phyloP scores from a whole-genome alignment of 208 protist genomes.

The Leishmania major region DNA sequence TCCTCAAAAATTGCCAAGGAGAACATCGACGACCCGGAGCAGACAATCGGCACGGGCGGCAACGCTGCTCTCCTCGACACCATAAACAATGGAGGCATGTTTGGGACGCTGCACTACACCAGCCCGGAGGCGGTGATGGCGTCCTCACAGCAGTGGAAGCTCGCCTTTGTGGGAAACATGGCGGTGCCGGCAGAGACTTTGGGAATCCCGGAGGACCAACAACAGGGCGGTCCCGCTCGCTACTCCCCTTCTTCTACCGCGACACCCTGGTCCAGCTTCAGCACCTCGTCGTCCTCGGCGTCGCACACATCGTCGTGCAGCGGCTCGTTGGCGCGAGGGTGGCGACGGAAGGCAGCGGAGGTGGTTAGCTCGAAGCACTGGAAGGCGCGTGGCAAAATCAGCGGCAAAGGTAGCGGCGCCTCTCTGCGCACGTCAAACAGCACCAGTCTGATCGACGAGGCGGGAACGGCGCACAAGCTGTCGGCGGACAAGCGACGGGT shows the following conservation, averaged over 20 bases:
- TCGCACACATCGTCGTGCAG: conserved; percentile 17
- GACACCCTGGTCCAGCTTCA: conserved; percentile 15
- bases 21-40: conserved; percentile 58
- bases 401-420: background rate
- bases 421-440: background rate
- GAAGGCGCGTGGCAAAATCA: background rate
- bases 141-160: conserved; percentile 27
- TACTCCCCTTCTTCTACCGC: background rate
- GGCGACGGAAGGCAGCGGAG: conserved; percentile 1
- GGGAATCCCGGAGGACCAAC: background rate
- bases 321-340: conserved; percentile 2
- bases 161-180: conserved; percentile 6
- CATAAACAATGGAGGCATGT: conserved; percentile 32
- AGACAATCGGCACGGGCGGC: conserved; percentile 39
- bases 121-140: conserved; percentile 75
- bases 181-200: background rate
- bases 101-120: conserved; percentile 89
- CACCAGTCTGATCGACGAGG: background rate
- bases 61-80: conserved; percentile 38
- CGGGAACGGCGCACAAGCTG: background rate
- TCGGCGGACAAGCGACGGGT: background rate
- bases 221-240: background rate
- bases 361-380: background rate
- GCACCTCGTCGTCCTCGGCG: conserved; percentile 11
- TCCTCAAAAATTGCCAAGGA: conserved; percentile 61